Base-by-base conservation (phyloP, 1,139 yeast species). In the Arxiozyma heterogenica region DNA sequence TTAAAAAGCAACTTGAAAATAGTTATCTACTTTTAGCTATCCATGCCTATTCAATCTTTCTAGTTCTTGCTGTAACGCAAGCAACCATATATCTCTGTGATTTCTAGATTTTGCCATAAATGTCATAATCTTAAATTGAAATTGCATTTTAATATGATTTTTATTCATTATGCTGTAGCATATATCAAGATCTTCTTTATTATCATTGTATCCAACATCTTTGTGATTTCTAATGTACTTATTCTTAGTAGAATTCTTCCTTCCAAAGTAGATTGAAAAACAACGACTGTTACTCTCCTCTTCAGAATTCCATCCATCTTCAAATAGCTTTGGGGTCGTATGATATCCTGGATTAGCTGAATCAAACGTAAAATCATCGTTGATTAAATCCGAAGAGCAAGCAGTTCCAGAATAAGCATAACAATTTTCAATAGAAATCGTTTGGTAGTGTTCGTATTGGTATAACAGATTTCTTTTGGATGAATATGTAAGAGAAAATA, bases 1-100 rank as follows among this genome's bases (percentile, higher is more conserved):
- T 12, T 34, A 34, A 15, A 15, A 34, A 34, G n/a, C 39, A 15
- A 12, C 27, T 25, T 18, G n/a, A 18, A 9, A 44, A 7, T 22
- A n/a, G 4, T 47, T 47, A 9, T 18, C 8, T 47, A 2, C 21
- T 25, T 23, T 8, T 23, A 39, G 12, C 23, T 34, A 34, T 42
- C 57, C 44, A 17, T n/a, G 27, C 20, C 18, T 20, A 45, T 69
- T 67, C 60, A 78, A 74, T 56, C 90, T 71, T 58, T 85, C 90
- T 56, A 86, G 75, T 62, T 86, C 95, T 7, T 77, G 71, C 57
- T 79, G 73, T 30, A 90, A 72, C 30, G 80, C 77, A 6, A 80
- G 71, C 1, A 87, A 91, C 98, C 98, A 91, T 39, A 79, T 59
- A 65, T 91, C 96, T 53, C 93, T 75, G 60, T 89, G 96, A 59